phyloP scores from a whole-genome alignment of 108 stramenopile species.

The Bacterosira constricta region DNA sequence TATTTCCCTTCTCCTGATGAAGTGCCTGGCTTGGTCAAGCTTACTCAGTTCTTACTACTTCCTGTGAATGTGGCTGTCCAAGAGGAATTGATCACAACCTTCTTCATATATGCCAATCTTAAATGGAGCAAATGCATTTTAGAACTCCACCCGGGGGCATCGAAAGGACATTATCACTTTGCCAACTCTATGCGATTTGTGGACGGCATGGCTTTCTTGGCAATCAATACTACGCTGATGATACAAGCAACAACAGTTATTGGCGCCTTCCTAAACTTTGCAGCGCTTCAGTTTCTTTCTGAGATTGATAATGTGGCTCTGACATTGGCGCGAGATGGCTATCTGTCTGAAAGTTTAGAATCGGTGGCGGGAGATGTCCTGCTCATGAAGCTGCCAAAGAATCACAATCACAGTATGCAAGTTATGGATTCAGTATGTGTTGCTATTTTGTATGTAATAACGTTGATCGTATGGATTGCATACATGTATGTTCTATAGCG shows the following conservation, averaged over 20 bases:
- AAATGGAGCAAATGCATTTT: slow-evolving; percentile 35
- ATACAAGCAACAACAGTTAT: slow-evolving; percentile 51
- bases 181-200: slow-evolving; percentile 44
- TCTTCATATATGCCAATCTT: slow-evolving; percentile 50
- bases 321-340: slow-evolving; percentile 48
- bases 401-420: slow-evolving; percentile 20
- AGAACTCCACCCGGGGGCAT: slow-evolving; percentile 31
- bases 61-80: slow-evolving; percentile 63
- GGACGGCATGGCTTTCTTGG: slow-evolving; percentile 53
- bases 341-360: slow-evolving; percentile 34
- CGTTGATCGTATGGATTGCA: no score
- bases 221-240: slow-evolving; percentile 55
- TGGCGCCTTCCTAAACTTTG: slow-evolving; percentile 65
- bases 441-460: no score
- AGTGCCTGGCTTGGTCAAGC: slow-evolving; percentile 12
- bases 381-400: slow-evolving; percentile 30
- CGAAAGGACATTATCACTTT: slow-evolving; percentile 34
- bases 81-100: slow-evolving; percentile 60
- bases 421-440: slow-evolving; percentile 50
- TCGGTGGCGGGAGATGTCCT: slow-evolving; percentile 17
- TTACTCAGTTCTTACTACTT: slow-evolving; percentile 57
- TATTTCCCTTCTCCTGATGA: slow-evolving; percentile 4
- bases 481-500: no score
- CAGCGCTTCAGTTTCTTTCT: slow-evolving; percentile 66
- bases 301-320: slow-evolving; percentile 64